Conservation (phyloP, 1,139 yeast species). For the Blastobotrys serpentis region DNA sequence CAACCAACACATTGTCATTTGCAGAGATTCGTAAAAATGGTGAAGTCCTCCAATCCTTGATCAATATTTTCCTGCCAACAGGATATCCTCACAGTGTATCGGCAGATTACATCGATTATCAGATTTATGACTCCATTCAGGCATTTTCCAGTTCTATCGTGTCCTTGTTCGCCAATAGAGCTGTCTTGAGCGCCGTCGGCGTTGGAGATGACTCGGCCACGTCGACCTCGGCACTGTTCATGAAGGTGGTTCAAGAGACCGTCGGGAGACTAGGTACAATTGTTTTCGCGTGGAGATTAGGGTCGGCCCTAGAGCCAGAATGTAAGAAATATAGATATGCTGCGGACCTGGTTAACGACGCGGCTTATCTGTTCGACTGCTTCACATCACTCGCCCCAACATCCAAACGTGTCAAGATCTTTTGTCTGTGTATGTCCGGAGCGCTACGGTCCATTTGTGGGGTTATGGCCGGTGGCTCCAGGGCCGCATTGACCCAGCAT, state of each 20-base stretch:
- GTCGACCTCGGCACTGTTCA: slow-evolving; percentile 40
- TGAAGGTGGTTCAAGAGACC: slow-evolving; percentile 41
- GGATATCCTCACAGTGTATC: slow-evolving; percentile 41
- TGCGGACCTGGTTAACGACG: slow-evolving; percentile 42
- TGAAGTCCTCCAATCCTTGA: slow-evolving; percentile 27
- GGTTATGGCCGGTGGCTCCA: slow-evolving; percentile 42
- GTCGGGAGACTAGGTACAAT: slow-evolving; percentile 43
- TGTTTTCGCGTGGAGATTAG: slow-evolving; percentile 40
- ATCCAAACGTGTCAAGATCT: slow-evolving; percentile 27
- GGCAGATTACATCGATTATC: slow-evolving; percentile 39
- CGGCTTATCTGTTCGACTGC: slow-evolving; percentile 40
- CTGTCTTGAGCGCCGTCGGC: slow-evolving; percentile 40
- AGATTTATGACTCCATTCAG: slow-evolving; percentile 41
- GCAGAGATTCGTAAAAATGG: slow-evolving; percentile 7
- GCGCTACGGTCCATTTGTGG: slow-evolving; percentile 39
- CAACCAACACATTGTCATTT: background rate
- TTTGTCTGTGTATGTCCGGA: slow-evolving; percentile 39
- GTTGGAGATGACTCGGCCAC: slow-evolving; percentile 43
- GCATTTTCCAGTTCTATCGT: slow-evolving; percentile 42
- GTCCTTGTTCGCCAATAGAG: slow-evolving; percentile 39
- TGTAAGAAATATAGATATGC: slow-evolving; percentile 40
- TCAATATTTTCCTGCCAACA: slow-evolving; percentile 40
- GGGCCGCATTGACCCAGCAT: slow-evolving; percentile 43
- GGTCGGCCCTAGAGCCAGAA: slow-evolving; percentile 40
- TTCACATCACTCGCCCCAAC: slow-evolving; percentile 37